phyloP scores from a whole-genome alignment of 805 yeast genomes.

The Teunomyces aglyptinius region DNA sequence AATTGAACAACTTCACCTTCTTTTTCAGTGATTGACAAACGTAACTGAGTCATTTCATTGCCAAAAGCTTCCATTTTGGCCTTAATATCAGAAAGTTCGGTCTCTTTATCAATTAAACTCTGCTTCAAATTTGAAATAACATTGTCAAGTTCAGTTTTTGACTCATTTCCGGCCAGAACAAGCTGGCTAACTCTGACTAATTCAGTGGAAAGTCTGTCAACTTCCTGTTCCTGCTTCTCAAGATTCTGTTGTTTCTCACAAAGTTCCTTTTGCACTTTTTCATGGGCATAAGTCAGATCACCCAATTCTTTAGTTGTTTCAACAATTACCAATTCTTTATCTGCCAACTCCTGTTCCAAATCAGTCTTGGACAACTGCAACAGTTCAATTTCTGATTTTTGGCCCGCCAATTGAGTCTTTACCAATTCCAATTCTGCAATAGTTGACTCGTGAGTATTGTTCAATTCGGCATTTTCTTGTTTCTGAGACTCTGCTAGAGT shows the following conservation, averaged over 20 bases:
- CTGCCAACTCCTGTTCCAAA: conserved; percentile 7
- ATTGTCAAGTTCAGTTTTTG: neutral
- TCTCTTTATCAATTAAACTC: conserved; percentile 6
- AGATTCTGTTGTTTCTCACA: neutral
- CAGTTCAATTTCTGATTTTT: conserved; percentile 7
- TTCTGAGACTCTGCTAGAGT: conserved; percentile 1
- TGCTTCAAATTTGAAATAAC: conserved; percentile 7
- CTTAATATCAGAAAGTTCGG: neutral
- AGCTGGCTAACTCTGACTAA: neutral
- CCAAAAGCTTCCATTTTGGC: neutral
- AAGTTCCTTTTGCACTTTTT: neutral
- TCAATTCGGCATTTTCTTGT: conserved; percentile 10
- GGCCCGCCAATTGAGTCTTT: conserved; percentile 4
- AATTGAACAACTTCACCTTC: neutral
- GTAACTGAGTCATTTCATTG: neutral
- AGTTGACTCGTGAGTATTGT: neutral
- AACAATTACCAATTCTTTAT: conserved; percentile 9
- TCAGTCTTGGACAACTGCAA: conserved; percentile 3
- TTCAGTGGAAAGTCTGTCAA: neutral
- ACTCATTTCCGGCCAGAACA: neutral
- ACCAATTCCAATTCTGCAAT: conserved; percentile 9
- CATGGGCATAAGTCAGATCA: neutral
- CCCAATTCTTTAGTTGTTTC: conserved; percentile 9
- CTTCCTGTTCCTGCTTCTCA: neutral
- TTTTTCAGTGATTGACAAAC: neutral